phyloP scores from a whole-genome alignment of 768 basidiomycete species.

The Trametes coccinea region DNA sequence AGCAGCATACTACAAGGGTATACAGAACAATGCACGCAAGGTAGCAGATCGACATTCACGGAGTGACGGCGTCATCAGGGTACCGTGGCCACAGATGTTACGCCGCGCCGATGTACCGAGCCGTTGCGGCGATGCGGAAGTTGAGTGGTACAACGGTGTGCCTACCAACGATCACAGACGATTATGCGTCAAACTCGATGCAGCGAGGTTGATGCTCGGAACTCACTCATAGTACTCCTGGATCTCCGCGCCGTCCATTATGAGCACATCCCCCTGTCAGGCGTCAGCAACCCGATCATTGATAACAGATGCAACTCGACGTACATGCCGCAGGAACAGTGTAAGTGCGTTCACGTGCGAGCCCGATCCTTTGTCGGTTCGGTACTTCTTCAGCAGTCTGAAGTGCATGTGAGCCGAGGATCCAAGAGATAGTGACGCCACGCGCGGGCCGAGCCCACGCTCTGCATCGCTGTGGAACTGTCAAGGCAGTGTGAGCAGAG shows the following conservation, averaged over 20 bases:
- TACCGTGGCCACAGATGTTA: neutral
- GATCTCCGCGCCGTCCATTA: slow-evolving; percentile 72
- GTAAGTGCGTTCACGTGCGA: slow-evolving; percentile 43
- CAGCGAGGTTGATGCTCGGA: neutral
- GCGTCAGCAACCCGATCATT: neutral
- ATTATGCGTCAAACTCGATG: slow-evolving; percentile 3
- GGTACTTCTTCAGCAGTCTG: slow-evolving; percentile 46
- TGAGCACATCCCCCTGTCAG: slow-evolving; percentile 72
- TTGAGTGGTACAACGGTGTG: slow-evolving; percentile 75
- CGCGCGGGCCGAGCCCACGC: slow-evolving; percentile 65
- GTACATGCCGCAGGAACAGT: slow-evolving; percentile 67
- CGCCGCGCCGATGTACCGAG: slow-evolving; percentile 54
- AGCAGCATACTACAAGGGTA: no score
- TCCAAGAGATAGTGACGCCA: slow-evolving; percentile 78
- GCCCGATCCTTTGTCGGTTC: slow-evolving; percentile 31
- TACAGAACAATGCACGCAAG: no score
- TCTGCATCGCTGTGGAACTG: slow-evolving; percentile 84
- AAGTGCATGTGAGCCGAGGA: slow-evolving; percentile 82
- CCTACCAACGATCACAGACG: slow-evolving; percentile 36
- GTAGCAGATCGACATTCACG: no score
- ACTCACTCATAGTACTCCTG: slow-evolving; percentile 73
- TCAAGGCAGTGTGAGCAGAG: neutral
- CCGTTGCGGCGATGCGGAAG: slow-evolving; percentile 81
- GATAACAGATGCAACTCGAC: slow-evolving; percentile 16
- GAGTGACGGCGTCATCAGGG: no score